Base-by-base conservation (phyloP, 2,329 filamentous ascomycete species). In the Paradendryphiella salina region DNA sequence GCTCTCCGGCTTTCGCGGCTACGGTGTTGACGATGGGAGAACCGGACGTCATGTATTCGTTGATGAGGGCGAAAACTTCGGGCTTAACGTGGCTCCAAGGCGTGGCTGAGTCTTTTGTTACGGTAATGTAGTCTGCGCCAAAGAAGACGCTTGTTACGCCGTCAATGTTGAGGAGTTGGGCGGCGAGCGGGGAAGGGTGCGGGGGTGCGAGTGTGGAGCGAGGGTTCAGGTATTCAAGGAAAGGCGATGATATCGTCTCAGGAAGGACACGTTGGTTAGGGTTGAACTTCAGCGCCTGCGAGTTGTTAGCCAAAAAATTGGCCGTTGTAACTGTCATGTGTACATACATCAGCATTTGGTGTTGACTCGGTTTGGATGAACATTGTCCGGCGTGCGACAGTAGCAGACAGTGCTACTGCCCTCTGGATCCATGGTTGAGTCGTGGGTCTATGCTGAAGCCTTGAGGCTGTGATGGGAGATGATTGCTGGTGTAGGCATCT, bases 281-380 rank as follows among this genome's bases (percentile, higher is more conserved):
- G 32, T 95, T 83, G 77, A 99, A 99, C 77, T 99, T 99, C 67
- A 97, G 82, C 28, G 91, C 82, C 80, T 77, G 50, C 4, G 17
- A 5, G 15, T 34, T 32, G 17, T 34, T 31, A 32, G 23, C 11
- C 11, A 36, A 7, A 11, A 8, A 7, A 11, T 7, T 14, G 15
- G 28, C 4, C 26, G 18, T 8, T 35, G 23, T n/a, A 7, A 15
- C n/a, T 3, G 17, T 5, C 18, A 21, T 14, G 5, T 7, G 14
- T 15, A 15, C 76, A 64, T 70, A 84, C 92, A 77, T 97, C 91
- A n/a, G 85, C 81, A 75, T 99, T 99, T 20, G 94, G 94, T 1
- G 94, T 99, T 60, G 82, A 84, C 71, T 97, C 93, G 4, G 93
- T 97, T 77, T 99, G 94, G 69, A 99, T 99, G 79, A 97, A 99